A percentile compares a stretch with the other conserved stretches of the same genome.
Evolutionary conservation across 2,329 filamentous ascomycete species (phyloP).

Genomic region (Lachnellula occidentalis): DNA sequence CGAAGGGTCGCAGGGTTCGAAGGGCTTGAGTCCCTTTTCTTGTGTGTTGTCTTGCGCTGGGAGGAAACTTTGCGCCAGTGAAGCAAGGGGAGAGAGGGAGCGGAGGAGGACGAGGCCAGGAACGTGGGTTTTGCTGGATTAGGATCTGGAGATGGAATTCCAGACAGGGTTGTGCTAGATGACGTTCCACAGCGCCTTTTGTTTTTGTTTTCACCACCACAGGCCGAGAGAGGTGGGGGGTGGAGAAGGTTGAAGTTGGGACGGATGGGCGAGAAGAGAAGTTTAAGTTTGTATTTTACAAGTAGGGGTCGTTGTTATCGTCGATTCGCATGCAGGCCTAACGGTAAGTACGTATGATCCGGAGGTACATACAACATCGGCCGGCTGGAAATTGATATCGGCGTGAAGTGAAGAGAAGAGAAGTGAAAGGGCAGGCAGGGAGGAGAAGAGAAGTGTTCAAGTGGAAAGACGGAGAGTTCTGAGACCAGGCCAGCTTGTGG

Average conservation of each 20-base stretch:
- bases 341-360: too few species aligned
- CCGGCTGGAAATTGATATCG: too few species aligned
- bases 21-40: constrained; percentile 11
- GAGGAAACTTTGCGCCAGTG: constrained; percentile 16
- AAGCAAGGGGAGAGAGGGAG: constrained; percentile 19
- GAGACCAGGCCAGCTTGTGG: too few species aligned
- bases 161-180: constrained; percentile 5
- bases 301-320: not conserved
- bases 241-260: not conserved
- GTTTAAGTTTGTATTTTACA: not conserved
- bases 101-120: constrained; percentile 18
- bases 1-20: constrained; percentile 5
- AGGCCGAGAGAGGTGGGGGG: not conserved
- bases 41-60: constrained; percentile 11
- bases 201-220: too few species aligned
- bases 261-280: not conserved
- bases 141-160: constrained; percentile 15
- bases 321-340: not conserved
- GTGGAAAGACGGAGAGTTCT: too few species aligned
- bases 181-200: not conserved
- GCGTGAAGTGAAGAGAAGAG: too few species aligned
- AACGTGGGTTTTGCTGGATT: constrained; percentile 18
- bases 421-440: too few species aligned
- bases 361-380: too few species aligned
- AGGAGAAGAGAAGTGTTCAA: too few species aligned